phyloP scores from a whole-genome alignment of 257 asterid genomes.

The Henckelia pumila region DNA sequence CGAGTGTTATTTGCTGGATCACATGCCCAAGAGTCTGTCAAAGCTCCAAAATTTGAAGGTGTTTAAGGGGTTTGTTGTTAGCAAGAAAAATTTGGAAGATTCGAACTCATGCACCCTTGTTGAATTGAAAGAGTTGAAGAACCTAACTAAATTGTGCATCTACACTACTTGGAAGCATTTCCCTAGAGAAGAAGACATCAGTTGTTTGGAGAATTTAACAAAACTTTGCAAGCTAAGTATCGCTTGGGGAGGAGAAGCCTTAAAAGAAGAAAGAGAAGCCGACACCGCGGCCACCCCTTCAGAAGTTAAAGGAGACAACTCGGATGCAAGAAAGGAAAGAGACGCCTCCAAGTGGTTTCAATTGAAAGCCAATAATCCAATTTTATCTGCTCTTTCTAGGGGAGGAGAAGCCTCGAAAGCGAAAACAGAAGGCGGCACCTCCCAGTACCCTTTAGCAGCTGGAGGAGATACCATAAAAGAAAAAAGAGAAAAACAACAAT shows the following conservation, averaged over 20 bases:
- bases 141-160: slow-evolving; percentile 35
- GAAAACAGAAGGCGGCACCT: too few relatives aligned
- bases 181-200: slow-evolving; percentile 22
- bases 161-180: slow-evolving; percentile 30
- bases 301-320: too few relatives aligned
- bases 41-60: slow-evolving; percentile 29
- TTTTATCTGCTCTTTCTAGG: too few relatives aligned
- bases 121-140: slow-evolving; percentile 26
- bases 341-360: too few relatives aligned
- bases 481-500: background rate
- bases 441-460: too few relatives aligned
- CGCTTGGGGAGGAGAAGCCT: slow-evolving; percentile 43
- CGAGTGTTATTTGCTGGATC: slow-evolving; percentile 46
- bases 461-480: too few relatives aligned
- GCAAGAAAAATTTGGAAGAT: background rate
- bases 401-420: too few relatives aligned
- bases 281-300: background rate
- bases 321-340: too few relatives aligned
- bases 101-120: slow-evolving; percentile 27
- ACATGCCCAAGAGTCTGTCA: slow-evolving; percentile 43
- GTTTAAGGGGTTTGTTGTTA: slow-evolving; percentile 48
- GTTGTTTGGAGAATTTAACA: slow-evolving; percentile 8
- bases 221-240: slow-evolving; percentile 39
- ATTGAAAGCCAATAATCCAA: too few relatives aligned
- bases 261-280: background rate